Evolutionary conservation across 441 rosid species (phyloP).

Genomic region (Metrosideros polymorpha): DNA sequence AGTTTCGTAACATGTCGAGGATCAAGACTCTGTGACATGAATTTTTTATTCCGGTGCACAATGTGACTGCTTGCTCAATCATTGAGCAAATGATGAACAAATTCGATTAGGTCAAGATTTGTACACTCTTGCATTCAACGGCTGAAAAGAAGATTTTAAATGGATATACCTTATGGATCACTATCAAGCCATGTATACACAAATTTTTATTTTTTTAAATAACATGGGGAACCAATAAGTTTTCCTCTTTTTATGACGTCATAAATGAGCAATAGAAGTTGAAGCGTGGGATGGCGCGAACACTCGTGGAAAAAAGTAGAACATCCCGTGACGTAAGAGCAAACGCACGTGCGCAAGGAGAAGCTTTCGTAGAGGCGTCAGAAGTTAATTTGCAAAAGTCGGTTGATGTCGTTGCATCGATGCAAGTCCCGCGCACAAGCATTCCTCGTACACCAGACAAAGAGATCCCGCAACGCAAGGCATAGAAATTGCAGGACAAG

Average conservation of each 20-base stretch:
- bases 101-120: neutral
- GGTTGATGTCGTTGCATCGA: neutral
- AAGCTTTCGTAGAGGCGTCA: neutral
- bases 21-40: neutral
- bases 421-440: neutral
- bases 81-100: neutral
- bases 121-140: neutral
- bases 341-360: neutral
- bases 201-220: neutral
- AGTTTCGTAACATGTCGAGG: neutral
- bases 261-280: neutral
- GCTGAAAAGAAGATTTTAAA: neutral
- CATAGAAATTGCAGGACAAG: neutral
- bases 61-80: neutral
- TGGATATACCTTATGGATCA: neutral
- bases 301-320: neutral
- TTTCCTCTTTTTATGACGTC: neutral
- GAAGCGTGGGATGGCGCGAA: neutral
- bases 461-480: neutral
- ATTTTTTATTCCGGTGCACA: neutral
- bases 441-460: neutral
- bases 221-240: neutral
- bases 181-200: neutral
- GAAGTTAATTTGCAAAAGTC: neutral
- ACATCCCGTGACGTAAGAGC: neutral